Percentiles rank a stretch among this genome's conserved stretches.
These are phyloP conservation scores for Acmispon strigosus DNA, from an alignment of 306 rosid genomes.

Conservation along the genomic window DNA sequence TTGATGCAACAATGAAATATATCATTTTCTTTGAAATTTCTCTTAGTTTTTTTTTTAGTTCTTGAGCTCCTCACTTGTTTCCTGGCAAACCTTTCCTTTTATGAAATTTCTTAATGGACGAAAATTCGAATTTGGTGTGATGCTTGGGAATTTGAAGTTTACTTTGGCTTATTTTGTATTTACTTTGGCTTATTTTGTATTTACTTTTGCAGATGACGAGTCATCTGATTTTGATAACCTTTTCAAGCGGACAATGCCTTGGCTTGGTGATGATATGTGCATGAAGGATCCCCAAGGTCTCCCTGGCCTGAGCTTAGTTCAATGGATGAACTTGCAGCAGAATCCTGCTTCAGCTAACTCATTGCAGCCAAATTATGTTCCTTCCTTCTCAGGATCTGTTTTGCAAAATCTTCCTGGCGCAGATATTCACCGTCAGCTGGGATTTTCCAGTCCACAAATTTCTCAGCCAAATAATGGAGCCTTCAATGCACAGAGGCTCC, in stretches of 20 bases:
- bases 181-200: neutral
- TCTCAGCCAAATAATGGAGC: conserved; percentile 59
- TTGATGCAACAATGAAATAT: neutral
- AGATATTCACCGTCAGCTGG: conserved; percentile 69
- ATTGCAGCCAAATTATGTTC: conserved; percentile 61
- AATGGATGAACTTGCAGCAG: conserved; percentile 98
- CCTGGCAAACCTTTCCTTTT: neutral
- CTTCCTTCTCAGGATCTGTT: conserved; percentile 56
- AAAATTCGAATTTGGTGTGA: neutral
- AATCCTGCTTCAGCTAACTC: conserved; percentile 60
- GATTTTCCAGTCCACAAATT: conserved; percentile 53
- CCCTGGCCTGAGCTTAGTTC: conserved; percentile 82
- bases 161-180: neutral
- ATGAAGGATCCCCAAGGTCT: conserved; percentile 78
- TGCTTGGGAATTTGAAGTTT: neutral
- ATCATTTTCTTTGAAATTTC: neutral
- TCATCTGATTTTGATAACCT: conserved; percentile 56
- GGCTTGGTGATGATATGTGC: conserved; percentile 80
- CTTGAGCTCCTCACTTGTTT: neutral
- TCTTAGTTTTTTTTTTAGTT: neutral
- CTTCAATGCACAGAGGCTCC: conserved; percentile 53
- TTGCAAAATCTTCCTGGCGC: conserved; percentile 60
- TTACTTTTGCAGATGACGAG: conserved; percentile 62
- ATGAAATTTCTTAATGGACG: neutral
- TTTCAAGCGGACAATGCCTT: conserved; percentile 78